These are phyloP conservation scores for Debaryomyces tyrocola DNA, from an alignment of 805 yeast genomes.

Conservation along the genomic window DNA sequence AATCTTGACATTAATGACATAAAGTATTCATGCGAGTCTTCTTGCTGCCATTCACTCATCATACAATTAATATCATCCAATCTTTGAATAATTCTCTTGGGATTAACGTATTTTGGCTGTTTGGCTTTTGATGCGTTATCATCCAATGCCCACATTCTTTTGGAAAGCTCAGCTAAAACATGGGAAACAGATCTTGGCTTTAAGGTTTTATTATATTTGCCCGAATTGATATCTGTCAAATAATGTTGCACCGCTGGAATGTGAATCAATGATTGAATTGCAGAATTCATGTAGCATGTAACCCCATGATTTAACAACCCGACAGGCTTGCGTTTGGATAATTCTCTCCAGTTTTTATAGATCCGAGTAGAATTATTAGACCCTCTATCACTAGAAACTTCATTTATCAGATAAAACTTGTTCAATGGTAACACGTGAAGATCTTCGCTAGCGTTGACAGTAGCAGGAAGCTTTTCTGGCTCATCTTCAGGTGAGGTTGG, in stretches of 20 bases:
- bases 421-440: not conserved
- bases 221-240: conserved; percentile 60
- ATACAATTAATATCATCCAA: conserved; percentile 85
- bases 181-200: conserved; percentile 61
- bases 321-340: conserved; percentile 52
- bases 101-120: conserved; percentile 59
- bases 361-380: conserved; percentile 59
- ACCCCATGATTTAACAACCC: conserved; percentile 92
- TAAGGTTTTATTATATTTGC: conserved; percentile 48
- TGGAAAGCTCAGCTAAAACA: conserved; percentile 65
- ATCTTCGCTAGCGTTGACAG: conserved; percentile 4
- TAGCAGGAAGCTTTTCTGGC: not conserved
- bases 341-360: conserved; percentile 69
- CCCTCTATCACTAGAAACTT: conserved; percentile 59
- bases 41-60: conserved; percentile 98
- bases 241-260: conserved; percentile 90
- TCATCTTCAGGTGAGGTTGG: conserved; percentile 9
- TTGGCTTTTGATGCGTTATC: conserved; percentile 24
- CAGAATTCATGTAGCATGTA: conserved; percentile 95
- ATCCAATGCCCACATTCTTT: conserved; percentile 66
- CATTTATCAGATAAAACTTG: conserved; percentile 58
- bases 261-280: conserved; percentile 87
- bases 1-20: conserved; percentile 86
- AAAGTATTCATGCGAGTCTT: conserved; percentile 95
- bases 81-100: conserved; percentile 67